Evolutionary conservation across 805 yeast genomes (phyloP), one percentile per base, ranked within the genome.

Genomic region (Myxozyma mucilagina): DNA sequence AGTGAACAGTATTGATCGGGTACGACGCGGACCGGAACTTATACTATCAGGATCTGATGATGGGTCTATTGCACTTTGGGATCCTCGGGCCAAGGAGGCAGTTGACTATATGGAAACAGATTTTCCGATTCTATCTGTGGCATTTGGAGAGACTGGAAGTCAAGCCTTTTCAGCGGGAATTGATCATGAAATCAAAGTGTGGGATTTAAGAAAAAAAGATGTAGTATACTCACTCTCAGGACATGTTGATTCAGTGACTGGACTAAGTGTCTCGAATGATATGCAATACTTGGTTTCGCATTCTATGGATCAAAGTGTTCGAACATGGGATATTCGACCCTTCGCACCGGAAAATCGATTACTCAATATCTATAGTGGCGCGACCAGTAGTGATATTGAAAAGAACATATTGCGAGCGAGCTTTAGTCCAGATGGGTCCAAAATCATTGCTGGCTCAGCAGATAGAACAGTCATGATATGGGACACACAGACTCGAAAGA

Each of bases 21-120:
- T 66, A 57, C 71, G 74, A 29, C 69, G 68, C 8, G 75, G 70
- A 18, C 55, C 63, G 3, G 77, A 76, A 47, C 57, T 74, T 8
- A 60, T 76, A 4, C 79, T 82, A 1, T 81, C 89, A 41, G 89
- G 83, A 3, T 79, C 86, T 9, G 96, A 89, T 66, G 90, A 86
- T 67, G 90, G 91, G 0, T 61, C 73, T 2, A 76, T 82, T 0
- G 75, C 76, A 43, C 11, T 86, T 1, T 89, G 93, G 93, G 96
- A 89, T 66, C 72, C 77, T 29, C 74, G 90, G 58, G 76, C 80
- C n/a, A 86, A 82, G 66, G 66, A 68, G 1, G 75, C 80, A 1
- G 74, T 79, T 0, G 64, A 71, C 1, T 68, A 66, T 8, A 73
- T 84, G 56, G 71, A 74, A 24, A 79, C 86, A 0, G 79, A 79